phyloP scores from a whole-genome alignment of 108 stramenopile genomes.

The Mediolabrus comicus region DNA sequence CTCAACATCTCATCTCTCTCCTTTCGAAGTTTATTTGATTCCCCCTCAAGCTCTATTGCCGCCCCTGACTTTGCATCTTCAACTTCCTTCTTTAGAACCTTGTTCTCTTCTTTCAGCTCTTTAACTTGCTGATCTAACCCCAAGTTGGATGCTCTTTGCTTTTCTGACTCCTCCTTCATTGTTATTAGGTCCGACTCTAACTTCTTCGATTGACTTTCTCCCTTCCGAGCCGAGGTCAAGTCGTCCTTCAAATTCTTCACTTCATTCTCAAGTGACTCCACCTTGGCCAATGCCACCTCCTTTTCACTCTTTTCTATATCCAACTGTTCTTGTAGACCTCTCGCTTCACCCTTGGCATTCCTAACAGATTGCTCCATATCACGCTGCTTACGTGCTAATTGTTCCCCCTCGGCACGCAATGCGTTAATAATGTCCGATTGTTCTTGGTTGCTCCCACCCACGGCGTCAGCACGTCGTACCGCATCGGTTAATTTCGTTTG shows the following conservation, averaged over 20 bases:
- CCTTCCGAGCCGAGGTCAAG: conserved; percentile 58
- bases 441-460: conserved; percentile 25
- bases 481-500: conserved; percentile 48
- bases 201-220: conserved; percentile 68
- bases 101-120: conserved; percentile 58
- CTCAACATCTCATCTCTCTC: conserved; percentile 67
- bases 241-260: conserved; percentile 63
- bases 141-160: conserved; percentile 56
- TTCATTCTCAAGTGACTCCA: conserved; percentile 49
- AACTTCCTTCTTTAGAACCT: conserved; percentile 54
- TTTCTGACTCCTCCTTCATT: conserved; percentile 57
- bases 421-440: conserved; percentile 64
- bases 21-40: conserved; percentile 55
- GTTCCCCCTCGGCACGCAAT: conserved; percentile 72
- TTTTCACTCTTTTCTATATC: conserved; percentile 44
- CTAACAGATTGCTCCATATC: conserved; percentile 81
- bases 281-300: conserved; percentile 45
- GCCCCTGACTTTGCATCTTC: conserved; percentile 53
- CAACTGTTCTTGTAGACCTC: conserved; percentile 53
- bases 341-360: conserved; percentile 57
- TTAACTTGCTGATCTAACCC: conserved; percentile 70
- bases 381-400: conserved; percentile 67
- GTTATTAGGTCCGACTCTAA: conserved; percentile 61
- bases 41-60: conserved; percentile 57
- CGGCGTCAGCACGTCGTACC: conserved; percentile 22